Conservation (phyloP, 768 basidiomycete genomes). For the Cystofilobasidium bisporidii region DNA sequence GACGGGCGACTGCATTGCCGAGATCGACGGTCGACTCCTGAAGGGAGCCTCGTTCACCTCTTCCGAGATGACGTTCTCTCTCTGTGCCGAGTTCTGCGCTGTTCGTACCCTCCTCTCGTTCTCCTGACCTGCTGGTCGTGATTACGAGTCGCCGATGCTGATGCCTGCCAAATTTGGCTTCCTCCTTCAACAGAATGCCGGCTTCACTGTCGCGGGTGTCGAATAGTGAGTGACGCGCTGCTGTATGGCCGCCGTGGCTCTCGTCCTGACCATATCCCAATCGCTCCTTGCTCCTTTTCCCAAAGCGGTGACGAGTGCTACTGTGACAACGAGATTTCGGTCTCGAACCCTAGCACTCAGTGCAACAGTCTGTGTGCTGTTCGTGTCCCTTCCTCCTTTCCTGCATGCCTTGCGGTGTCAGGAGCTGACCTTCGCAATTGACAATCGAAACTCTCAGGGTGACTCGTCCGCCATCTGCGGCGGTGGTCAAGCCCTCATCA, state of each 20-base stretch:
- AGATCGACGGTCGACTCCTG: conserved; percentile 14
- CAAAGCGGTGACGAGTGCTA: no score
- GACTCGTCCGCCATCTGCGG: no score
- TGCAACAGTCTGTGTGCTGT: background rate
- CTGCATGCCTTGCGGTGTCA: no score
- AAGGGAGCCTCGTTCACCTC: conserved; percentile 8
- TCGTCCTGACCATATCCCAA: no score
- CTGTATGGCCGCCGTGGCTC: no score
- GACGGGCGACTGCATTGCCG: background rate
- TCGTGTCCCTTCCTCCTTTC: no score
- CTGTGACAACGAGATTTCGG: no score
- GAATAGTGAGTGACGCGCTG: conserved; percentile 8
- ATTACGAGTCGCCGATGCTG: no score
- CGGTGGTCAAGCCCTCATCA: background rate
- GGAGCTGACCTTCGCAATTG: no score
- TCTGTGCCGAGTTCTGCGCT: conserved; percentile 18
- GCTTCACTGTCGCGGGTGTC: conserved; percentile 14
- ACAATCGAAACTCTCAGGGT: no score
- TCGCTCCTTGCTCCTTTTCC: no score
- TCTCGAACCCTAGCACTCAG: background rate
- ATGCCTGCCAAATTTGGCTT: no score
- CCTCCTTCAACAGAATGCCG: background rate
- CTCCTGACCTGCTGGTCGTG: background rate
- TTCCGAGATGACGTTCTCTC: background rate
- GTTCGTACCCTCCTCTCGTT: background rate